Conservation (phyloP, 2,329 filamentous ascomycete genomes). For the Penicillium sp. region DNA sequence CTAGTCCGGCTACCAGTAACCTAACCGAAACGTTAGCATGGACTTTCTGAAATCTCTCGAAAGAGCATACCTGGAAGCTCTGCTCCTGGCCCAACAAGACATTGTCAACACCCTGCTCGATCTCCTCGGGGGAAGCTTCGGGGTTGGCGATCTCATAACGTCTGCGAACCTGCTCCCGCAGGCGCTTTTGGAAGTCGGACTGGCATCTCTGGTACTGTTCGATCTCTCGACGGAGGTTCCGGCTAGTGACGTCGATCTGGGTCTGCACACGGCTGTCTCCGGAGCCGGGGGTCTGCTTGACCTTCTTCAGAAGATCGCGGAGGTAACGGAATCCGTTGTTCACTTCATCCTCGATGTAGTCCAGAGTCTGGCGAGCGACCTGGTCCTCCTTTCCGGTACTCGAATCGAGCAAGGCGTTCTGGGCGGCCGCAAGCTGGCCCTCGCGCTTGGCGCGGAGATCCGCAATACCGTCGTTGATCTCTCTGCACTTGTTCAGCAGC, state of each 20-base stretch:
- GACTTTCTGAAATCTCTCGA: neutral
- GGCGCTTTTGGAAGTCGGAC: constrained; percentile 66
- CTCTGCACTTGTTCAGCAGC: constrained; percentile 66
- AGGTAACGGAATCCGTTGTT: constrained; percentile 75
- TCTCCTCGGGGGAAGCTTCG: constrained; percentile 68
- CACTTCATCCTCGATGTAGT: constrained; percentile 65
- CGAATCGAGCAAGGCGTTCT: constrained; percentile 66
- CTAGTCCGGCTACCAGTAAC: constrained; percentile 47
- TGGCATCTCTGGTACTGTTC: constrained; percentile 73
- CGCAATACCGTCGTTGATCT: constrained; percentile 69
- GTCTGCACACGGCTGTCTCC: constrained; percentile 62
- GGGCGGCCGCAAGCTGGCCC: constrained; percentile 45
- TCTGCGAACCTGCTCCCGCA: constrained; percentile 73
- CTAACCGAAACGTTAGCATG: no score
- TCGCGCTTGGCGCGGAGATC: constrained; percentile 57
- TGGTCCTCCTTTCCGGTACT: constrained; percentile 60
- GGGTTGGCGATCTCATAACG: constrained; percentile 85
- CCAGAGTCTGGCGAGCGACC: constrained; percentile 60
- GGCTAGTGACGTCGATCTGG: constrained; percentile 73
- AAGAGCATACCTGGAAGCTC: constrained; percentile 64
- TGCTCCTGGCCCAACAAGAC: constrained; percentile 56
- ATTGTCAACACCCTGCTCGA: constrained; percentile 67
- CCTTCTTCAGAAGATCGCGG: constrained; percentile 65
- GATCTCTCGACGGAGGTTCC: constrained; percentile 70
- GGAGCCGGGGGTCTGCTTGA: constrained; percentile 74